Evolutionary conservation across 352 stramenopile species (phyloP).

Genomic region (Phytophthora chlamydospora): DNA sequence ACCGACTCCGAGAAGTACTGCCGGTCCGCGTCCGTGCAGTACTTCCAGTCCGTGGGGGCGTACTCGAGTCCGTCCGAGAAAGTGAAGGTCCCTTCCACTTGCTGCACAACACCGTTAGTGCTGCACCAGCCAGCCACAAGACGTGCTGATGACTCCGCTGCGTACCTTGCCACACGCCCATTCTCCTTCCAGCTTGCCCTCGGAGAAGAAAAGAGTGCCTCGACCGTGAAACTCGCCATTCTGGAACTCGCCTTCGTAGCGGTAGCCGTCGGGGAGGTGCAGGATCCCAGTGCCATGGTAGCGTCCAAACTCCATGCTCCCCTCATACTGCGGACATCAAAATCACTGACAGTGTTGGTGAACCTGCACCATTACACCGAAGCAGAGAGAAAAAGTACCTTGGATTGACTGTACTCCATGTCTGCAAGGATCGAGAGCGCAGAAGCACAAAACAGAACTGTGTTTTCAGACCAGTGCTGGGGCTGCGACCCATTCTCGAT

Average conservation of each 20-base stretch:
- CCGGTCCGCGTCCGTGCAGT: slow-evolving; percentile 67
- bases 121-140: no score
- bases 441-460: neutral
- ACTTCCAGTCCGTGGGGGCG: slow-evolving; percentile 60
- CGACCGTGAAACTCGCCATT: slow-evolving; percentile 83
- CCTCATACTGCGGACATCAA: slow-evolving; percentile 55
- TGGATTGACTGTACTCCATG: slow-evolving; percentile 42
- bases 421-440: neutral
- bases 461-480: no score
- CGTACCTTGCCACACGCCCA: slow-evolving; percentile 76
- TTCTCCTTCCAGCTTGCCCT: slow-evolving; percentile 70
- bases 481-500: no score
- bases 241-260: slow-evolving; percentile 83
- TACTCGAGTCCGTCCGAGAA: slow-evolving; percentile 83
- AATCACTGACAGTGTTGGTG: neutral
- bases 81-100: slow-evolving; percentile 78
- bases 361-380: neutral
- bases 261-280: slow-evolving; percentile 62
- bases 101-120: slow-evolving; percentile 28
- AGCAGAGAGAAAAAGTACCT: slow-evolving; percentile 11
- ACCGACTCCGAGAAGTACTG: slow-evolving; percentile 76
- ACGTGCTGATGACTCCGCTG: neutral
- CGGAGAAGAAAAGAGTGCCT: slow-evolving; percentile 71
- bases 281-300: slow-evolving; percentile 65
- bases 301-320: slow-evolving; percentile 59